These are phyloP conservation scores for Candolleomyces aberdarensis DNA, from an alignment of 768 basidiomycete genomes.

Conservation along the genomic window DNA sequence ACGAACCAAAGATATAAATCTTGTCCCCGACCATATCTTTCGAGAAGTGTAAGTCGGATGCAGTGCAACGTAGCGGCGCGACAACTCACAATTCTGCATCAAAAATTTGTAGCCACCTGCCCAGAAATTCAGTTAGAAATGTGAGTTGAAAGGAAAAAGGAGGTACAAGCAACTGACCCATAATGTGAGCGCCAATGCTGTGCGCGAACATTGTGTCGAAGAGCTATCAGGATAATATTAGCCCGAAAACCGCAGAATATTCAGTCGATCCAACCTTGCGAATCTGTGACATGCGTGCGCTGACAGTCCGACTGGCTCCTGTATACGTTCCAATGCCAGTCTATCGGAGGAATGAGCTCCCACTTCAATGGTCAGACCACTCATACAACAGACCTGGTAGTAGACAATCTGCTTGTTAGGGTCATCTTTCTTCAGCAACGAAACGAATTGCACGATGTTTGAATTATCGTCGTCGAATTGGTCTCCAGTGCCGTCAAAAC, in stretches of 20 bases:
- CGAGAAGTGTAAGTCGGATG: neutral
- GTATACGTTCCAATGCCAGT: conserved; percentile 54
- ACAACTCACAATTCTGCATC: conserved; percentile 51
- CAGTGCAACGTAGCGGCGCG: neutral
- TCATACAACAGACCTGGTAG: conserved; percentile 40
- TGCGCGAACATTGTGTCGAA: conserved; percentile 49
- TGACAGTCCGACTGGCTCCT: conserved; percentile 28
- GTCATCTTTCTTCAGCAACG: conserved; percentile 52
- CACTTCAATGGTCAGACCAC: neutral
- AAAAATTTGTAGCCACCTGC: conserved; percentile 50
- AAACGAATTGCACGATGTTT: conserved; percentile 51
- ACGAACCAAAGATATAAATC: conserved; percentile 2
- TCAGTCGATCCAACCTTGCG: conserved; percentile 29
- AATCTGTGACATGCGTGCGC: conserved; percentile 32
- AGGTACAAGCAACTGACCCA: conserved; percentile 22
- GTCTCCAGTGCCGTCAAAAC: conserved; percentile 58
- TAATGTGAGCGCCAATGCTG: conserved; percentile 47
- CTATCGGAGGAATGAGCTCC: conserved; percentile 18
- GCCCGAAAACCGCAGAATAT: neutral
- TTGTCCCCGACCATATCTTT: conserved; percentile 1
- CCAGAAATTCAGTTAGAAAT: neutral
- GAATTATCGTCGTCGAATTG: conserved; percentile 53
- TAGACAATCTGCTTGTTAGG: conserved; percentile 52
- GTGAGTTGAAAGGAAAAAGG: neutral
- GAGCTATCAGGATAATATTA: conserved; percentile 23